These are phyloP conservation scores for Sparassis latifolia DNA, from an alignment of 1,284 basidiomycete species.

Conservation along the genomic window DNA sequence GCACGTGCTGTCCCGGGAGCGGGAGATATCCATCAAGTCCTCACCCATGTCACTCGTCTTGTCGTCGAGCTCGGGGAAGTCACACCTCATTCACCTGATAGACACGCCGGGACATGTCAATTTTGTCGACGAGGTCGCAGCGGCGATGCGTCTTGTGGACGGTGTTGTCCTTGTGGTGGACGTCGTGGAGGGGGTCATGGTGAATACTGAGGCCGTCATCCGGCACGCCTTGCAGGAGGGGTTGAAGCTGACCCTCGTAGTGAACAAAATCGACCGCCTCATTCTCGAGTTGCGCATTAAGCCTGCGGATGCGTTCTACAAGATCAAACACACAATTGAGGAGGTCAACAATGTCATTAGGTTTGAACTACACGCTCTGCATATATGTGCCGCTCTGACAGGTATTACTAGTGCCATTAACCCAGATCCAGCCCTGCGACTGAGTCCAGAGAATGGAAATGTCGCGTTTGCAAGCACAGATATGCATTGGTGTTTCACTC, in stretches of 20 bases:
- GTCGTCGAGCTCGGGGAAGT: slow-evolving; percentile 86
- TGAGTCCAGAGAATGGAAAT: slow-evolving; percentile 94
- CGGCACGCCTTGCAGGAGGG: slow-evolving; percentile 85
- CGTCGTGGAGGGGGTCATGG: slow-evolving; percentile 94
- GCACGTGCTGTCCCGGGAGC: slow-evolving; percentile 81
- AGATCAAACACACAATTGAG: slow-evolving; percentile 98
- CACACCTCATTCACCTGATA: slow-evolving; percentile 88
- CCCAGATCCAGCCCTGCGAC: slow-evolving; percentile 78
- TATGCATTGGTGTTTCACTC: slow-evolving; percentile 97
- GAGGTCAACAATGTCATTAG: slow-evolving; percentile 96
- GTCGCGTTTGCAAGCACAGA: slow-evolving; percentile 96
- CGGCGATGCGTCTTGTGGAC: slow-evolving; percentile 83
- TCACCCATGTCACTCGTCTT: slow-evolving; percentile 94
- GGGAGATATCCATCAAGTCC: slow-evolving; percentile 94
- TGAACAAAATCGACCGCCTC: slow-evolving; percentile 98
- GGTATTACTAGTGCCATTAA: slow-evolving; percentile 63
- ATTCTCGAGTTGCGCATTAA: slow-evolving; percentile 96
- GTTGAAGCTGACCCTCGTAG: slow-evolving; percentile 87
- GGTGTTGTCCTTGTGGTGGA: slow-evolving; percentile 94
- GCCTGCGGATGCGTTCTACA: slow-evolving; percentile 95
- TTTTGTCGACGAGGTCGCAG: slow-evolving; percentile 95
- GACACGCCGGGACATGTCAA: slow-evolving; percentile 99
- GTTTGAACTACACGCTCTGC: slow-evolving; percentile 31
- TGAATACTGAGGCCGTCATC: slow-evolving; percentile 81
- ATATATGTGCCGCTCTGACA: no score